Evolutionary conservation across 805 yeast genomes (phyloP), one percentile per base, ranked within the genome.

Genomic region (Blastobotrys parvus): DNA sequence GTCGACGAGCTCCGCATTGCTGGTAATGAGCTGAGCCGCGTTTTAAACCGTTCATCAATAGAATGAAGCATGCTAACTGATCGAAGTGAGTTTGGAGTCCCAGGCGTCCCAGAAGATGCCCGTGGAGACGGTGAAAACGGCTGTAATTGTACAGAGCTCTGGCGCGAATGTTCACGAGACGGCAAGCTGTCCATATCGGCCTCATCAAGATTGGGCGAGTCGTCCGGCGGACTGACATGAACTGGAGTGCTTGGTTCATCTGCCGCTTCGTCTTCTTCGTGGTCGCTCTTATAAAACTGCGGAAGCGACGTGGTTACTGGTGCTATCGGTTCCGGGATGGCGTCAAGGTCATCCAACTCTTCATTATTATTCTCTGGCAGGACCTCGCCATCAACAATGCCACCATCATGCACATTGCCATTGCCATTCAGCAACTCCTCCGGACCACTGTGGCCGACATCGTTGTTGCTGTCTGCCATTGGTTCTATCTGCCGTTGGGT

Each of bases 41-140:
- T 51, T n/a, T 46, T 49, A 29, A 51, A 46, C 34, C 54, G 21
- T 8, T 41, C 17, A 25, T 51, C 54, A 8, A 51, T 40, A 5
- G 49, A 44, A 38, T 45, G 50, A 6, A 44, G 27, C 31, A 25
- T 10, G 11, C 41, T 31, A 19, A 41, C 10, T 8, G 29, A 33
- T 16, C 43, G 40, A 7, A 25, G 15, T 3, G 48, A 45, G 7
- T 42, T 45, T n/a, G 48, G 48, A 5, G 48, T 45, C 4, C 39
- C 38, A 16, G 47, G 47, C 35, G 20, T 25, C 4, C 39, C 38
- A 16, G 47, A 45, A 30, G 20, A 16, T 8, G 29, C 29, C 7
- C 10, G 10, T 25, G 29, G 29, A 25, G 29, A 25, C 10, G 38
- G 35, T 6, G 43, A 20, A 7, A 20, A 30, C n/a, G 22, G 33